Evolutionary conservation across 805 yeast genomes (phyloP), one percentile per base, ranked within the genome.

Genomic region (Yamadazyma scolyti): DNA sequence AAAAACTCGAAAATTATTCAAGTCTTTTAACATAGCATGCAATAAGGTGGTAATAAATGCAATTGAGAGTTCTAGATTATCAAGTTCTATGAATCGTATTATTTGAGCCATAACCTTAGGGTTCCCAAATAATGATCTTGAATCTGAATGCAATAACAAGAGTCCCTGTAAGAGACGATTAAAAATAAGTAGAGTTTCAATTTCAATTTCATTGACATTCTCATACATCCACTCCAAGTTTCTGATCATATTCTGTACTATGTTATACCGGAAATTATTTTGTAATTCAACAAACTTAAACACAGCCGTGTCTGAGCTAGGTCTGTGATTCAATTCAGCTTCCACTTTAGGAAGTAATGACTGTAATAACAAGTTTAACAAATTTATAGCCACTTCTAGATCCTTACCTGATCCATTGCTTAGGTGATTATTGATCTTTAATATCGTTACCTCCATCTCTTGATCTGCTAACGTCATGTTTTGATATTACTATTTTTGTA

Each of bases 141-240:
- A 73, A 2, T 55, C 55, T 3, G 79, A 71, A 47, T 82, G 89
- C 6, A 81, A 30, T 24, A 82, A 56, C 13, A 82, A 58, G 8
- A 76, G 54, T 0, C 88, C 89, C 43, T 78, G 82, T 4, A 79
- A 50, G 1, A 73, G 55, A 23, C 67, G 44, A 36, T 64, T 61
- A 22, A 56, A 52, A 16, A 42, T 38, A 13, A 46, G 29, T 6
- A 37, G 12, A 5, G 16, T 20, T 3, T 21, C 33, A 7, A 10
- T 19, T 12, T 42, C 42, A 15, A 37, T 23, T 1, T 15, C 11
- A 5, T 14, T 27, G 12, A 35, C 23, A 9, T 31, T 34, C 10
- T 28, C 33, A 31, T 27, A 31, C 6, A 36, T 20, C 20, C 30
- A 23, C 16, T 40, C 40, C n/a, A 39, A 36, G 16, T 31, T 28